Evolutionary conservation across 1,139 yeast genomes (phyloP).

Genomic region (Geotrichum histeridarum): DNA sequence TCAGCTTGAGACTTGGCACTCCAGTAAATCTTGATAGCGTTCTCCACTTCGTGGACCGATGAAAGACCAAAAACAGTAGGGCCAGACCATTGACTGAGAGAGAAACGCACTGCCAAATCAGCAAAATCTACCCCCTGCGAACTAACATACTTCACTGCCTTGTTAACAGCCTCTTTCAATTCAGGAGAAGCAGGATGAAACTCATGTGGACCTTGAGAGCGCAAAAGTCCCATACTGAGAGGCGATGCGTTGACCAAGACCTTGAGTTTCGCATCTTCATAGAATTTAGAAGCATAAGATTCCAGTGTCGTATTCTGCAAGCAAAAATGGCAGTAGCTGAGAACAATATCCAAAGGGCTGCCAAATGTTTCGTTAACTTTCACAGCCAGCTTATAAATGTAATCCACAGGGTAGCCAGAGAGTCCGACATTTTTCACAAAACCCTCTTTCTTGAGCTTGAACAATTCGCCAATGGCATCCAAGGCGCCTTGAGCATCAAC

Average conservation of each 20-base stretch:
- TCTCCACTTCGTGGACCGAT: conserved; percentile 53
- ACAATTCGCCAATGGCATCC: conserved; percentile 60
- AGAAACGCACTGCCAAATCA: conserved; percentile 73
- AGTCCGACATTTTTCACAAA: conserved; percentile 63
- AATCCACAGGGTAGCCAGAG: conserved; percentile 82
- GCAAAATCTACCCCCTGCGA: conserved; percentile 58
- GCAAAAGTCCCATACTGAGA: conserved; percentile 77
- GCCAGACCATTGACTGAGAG: conserved; percentile 58
- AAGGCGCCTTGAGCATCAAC: conserved; percentile 51
- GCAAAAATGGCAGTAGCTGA: conserved; percentile 79
- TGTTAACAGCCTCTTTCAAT: conserved; percentile 52
- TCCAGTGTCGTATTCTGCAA: conserved; percentile 65
- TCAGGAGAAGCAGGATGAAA: conserved; percentile 78
- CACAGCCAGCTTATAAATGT: conserved; percentile 42
- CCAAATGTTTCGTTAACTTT: conserved; percentile 37
- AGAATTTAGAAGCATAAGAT: conserved; percentile 48
- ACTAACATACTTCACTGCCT: conserved; percentile 47
- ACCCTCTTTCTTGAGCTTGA: conserved; percentile 59
- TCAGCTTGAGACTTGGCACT: conserved; percentile 39
- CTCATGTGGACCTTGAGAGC: conserved; percentile 58
- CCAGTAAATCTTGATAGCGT: conserved; percentile 58
- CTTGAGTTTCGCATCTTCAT: conserved; percentile 51
- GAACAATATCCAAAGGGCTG: conserved; percentile 62
- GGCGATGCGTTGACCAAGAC: conserved; percentile 75
- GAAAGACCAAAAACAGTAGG: conserved; percentile 75